These are phyloP conservation scores for Erigeron philadelphicus DNA, from an alignment of 140 eudicot species.

Conservation along the genomic window DNA sequence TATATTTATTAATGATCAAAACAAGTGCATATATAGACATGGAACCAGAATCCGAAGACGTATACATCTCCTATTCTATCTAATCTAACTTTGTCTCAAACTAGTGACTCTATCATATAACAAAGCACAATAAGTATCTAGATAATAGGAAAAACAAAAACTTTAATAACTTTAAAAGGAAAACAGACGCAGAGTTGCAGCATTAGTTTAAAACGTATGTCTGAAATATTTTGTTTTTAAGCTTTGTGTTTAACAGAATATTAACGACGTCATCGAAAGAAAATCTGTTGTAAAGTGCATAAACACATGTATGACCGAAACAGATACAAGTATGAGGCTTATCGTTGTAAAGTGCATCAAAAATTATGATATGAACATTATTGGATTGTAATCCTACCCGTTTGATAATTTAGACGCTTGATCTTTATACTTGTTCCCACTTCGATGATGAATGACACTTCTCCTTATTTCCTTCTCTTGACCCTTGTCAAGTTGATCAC, in stretches of 20 bases:
- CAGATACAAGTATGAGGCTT: too few relatives aligned
- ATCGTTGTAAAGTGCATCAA: not conserved
- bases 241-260: not conserved
- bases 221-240: not conserved
- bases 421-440: slow-evolving; percentile 48
- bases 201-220: not conserved
- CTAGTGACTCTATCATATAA: not conserved
- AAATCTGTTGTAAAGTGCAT: not conserved
- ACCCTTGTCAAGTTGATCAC: slow-evolving; percentile 38
- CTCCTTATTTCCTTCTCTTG: slow-evolving; percentile 40
- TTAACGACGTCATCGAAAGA: not conserved
- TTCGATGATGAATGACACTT: slow-evolving; percentile 39
- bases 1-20: not conserved
- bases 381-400: slow-evolving; percentile 37
- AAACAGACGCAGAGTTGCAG: not conserved
- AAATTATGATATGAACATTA: not conserved
- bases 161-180: not conserved
- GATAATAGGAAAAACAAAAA: not conserved
- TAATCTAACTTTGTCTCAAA: not conserved
- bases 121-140: not conserved
- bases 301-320: not conserved
- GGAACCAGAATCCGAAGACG: not conserved
- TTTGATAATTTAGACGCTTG: slow-evolving; percentile 33
- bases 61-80: not conserved
- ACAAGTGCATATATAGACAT: not conserved